phyloP scores from a whole-genome alignment of 352 stramenopile species.

The Phytophthora colocasiae region DNA sequence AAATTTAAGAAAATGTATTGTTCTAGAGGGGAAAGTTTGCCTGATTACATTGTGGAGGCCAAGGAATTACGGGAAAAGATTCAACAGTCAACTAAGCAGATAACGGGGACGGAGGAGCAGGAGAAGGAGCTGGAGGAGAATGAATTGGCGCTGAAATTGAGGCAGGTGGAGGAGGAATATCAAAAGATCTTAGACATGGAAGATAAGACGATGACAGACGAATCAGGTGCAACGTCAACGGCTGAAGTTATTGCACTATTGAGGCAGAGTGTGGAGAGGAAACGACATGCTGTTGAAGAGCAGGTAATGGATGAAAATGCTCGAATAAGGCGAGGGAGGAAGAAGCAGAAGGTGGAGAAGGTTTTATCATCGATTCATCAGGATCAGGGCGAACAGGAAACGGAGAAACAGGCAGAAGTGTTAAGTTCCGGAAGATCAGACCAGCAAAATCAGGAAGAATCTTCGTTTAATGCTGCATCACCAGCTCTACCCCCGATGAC shows the following conservation, averaged over 20 bases:
- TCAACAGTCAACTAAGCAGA: not conserved
- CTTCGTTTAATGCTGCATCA: slow-evolving; percentile 5
- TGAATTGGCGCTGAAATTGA: not conserved
- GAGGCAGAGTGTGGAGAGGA: slow-evolving; percentile 5
- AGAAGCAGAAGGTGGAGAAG: not conserved
- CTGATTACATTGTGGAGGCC: slow-evolving; percentile 1
- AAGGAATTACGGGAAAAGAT: slow-evolving; percentile 2
- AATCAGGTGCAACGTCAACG: not conserved
- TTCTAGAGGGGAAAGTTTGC: slow-evolving; percentile 12
- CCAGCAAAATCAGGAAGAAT: too few relatives aligned
- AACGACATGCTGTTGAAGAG: not conserved
- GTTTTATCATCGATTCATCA: not conserved
- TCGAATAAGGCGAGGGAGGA: not conserved
- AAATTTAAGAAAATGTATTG: slow-evolving; percentile 85
- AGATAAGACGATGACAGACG: not conserved
- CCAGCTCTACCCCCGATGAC: not conserved
- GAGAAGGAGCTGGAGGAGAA: slow-evolving; percentile 1
- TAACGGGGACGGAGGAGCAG: not conserved
- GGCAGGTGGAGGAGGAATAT: slow-evolving; percentile 8
- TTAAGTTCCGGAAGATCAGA: not conserved
- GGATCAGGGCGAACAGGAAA: not conserved
- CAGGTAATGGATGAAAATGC: not conserved
- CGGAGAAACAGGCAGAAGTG: not conserved
- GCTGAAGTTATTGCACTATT: not conserved
- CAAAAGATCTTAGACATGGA: not conserved